Percentiles rank a stretch among this genome's conserved stretches.
Evolutionary conservation across 495 filamentous ascomycete species (phyloP).

Genomic region (Parathielavia appendiculata): DNA sequence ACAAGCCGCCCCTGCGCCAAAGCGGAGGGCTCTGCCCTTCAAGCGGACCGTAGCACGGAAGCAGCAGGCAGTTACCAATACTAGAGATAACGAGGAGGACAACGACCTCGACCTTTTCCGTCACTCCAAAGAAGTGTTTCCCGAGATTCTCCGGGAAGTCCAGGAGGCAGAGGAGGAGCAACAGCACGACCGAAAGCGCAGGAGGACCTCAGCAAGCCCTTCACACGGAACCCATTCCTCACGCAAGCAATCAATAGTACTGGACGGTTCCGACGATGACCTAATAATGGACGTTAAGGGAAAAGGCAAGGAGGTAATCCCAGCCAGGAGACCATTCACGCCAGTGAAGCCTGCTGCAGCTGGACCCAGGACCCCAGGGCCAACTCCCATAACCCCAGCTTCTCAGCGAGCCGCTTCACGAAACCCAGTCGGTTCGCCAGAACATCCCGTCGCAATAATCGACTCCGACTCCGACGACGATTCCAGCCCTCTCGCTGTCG

Average conservation of each 20-base stretch:
- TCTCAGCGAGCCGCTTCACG: background rate
- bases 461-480: conserved; percentile 1
- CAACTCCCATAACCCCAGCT: conserved; percentile 2
- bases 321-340: conserved; percentile 4
- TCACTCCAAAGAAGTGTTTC: conserved; percentile 59
- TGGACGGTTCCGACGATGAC: conserved; percentile 23
- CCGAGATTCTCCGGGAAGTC: conserved; percentile 49
- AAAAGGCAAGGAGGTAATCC: conserved; percentile 29
- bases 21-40: conserved; percentile 62
- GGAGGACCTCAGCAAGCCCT: conserved; percentile 4
- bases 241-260: background rate
- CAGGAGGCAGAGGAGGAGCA: conserved; percentile 17
- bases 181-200: conserved; percentile 16
- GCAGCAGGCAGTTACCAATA: conserved; percentile 16
- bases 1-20: conserved; percentile 12
- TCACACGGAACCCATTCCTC: background rate
- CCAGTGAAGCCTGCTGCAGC: conserved; percentile 1
- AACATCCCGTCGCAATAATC: background rate
- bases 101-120: conserved; percentile 59
- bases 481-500: background rate
- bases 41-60: conserved; percentile 54
- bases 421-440: background rate
- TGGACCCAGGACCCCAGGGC: background rate
- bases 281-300: conserved; percentile 31
- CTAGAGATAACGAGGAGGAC: conserved; percentile 21